Base-by-base conservation (phyloP, 345 rosid genomes). In the Cardamine resedifolia region DNA sequence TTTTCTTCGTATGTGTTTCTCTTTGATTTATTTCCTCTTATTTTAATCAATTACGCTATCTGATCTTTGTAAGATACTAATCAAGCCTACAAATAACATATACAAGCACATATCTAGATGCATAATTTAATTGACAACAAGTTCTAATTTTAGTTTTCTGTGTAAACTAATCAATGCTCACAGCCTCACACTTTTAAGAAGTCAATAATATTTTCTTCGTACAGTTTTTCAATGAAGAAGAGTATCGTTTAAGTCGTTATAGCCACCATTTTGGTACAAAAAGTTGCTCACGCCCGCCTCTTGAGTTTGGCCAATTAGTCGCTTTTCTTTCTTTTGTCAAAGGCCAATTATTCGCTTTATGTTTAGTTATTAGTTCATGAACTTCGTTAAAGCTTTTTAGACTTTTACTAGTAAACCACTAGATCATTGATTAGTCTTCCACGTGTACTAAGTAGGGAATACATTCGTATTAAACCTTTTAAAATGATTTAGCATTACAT, bases 251-350 rank as follows among this genome's bases (percentile, higher is more conserved):
- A 60, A 49, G 39, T 36, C 58, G 41, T 71, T 12, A 72, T 24
- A 73, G 77, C 71, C 77, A 73, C 58, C 71, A 65, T 56, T 65
- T 27, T 27, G 41, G 59, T 47, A 56, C 41, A 34, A 21, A 12
- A 45, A 53, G 30, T 44, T 64, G 21, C 9, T 34, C 20, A 64
- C 24, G 15, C 2, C 34, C 69, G 76, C 75, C 75, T 51, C 45
- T 52, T 38, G n/a, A 33, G 63, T 72, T 52, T 41, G 63, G 64
- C 64, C 56, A 45, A 33, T 64, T 43, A 41, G 53, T 41, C 62
- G 55, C 55, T 38, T 63, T 72, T 55, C n/a, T n/a, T n/a, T n/a
- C n/a, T n/a, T n/a, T n/a, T n/a, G n/a, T n/a, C n/a, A n/a, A n/a
- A n/a, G n/a, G n/a, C n/a, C n/a, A n/a, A n/a, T n/a, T n/a, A n/a